A percentile compares a stretch with the other conserved stretches of the same genome.
phyloP scores from a whole-genome alignment of 2,329 filamentous ascomycete species.

The Conoideocrella luteorostrata region DNA sequence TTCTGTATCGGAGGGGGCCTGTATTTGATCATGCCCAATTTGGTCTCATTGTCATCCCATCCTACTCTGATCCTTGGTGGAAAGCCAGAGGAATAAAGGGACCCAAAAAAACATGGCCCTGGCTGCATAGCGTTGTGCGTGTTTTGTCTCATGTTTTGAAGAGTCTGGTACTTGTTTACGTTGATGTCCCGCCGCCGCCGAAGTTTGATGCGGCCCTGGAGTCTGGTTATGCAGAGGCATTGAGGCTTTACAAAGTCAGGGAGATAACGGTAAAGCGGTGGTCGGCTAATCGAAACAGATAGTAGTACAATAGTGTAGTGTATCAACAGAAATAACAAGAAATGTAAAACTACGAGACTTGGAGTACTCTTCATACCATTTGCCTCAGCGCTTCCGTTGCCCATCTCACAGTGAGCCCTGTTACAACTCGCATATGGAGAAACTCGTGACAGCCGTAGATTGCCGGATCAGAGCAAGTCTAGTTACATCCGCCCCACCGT shows the following conservation, averaged over 20 bases:
- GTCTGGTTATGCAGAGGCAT: constrained; percentile 53
- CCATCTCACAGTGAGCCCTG: too few relatives aligned
- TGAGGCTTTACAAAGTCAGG: constrained; percentile 67
- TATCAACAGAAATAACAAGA: too few relatives aligned
- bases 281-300: constrained; percentile 70
- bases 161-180: constrained; percentile 81
- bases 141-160: constrained; percentile 88
- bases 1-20: constrained; percentile 89
- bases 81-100: constrained; percentile 44
- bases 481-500: neutral
- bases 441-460: too few relatives aligned
- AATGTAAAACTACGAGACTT: too few relatives aligned
- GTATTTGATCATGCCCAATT: constrained; percentile 96
- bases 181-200: constrained; percentile 73
- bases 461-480: too few relatives aligned
- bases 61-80: constrained; percentile 74
- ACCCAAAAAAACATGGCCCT: constrained; percentile 60
- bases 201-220: constrained; percentile 36
- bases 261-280: constrained; percentile 79
- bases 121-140: constrained; percentile 83
- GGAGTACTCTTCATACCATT: too few relatives aligned
- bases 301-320: neutral
- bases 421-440: too few relatives aligned
- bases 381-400: too few relatives aligned
- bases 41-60: constrained; percentile 75